Conservation (phyloP, 768 basidiomycete species). For the Coprinellus micaceus region DNA sequence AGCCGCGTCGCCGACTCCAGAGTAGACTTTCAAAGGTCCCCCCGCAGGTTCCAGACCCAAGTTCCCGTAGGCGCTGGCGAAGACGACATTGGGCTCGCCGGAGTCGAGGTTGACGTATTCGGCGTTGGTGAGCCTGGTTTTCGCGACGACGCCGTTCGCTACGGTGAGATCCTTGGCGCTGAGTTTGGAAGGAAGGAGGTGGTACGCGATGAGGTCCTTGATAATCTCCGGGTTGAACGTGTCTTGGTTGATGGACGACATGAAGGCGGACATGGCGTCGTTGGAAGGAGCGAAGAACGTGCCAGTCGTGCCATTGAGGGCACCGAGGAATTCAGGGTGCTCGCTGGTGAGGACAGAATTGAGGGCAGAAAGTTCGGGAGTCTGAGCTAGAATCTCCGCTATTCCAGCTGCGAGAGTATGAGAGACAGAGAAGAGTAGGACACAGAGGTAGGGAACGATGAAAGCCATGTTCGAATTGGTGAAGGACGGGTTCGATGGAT, state of each 20-base stretch:
- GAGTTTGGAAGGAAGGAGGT: background rate
- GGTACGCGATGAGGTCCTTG: background rate
- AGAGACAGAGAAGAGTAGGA: background rate
- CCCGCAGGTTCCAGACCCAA: background rate
- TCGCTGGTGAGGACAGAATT: background rate
- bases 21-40: conserved; percentile 3
- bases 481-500: too few relatives aligned
- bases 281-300: background rate
- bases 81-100: conserved; percentile 8
- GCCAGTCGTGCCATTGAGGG: background rate
- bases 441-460: too few relatives aligned
- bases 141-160: background rate
- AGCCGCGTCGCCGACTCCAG: conserved; percentile 1
- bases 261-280: background rate
- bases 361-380: background rate
- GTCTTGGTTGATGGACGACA: background rate
- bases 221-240: too few relatives aligned
- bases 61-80: conserved; percentile 5
- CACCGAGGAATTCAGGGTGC: background rate
- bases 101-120: conserved; percentile 1
- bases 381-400: background rate
- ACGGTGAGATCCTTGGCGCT: background rate
- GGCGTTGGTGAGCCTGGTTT: background rate
- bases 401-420: background rate
- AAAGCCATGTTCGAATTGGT: too few relatives aligned